A percentile compares a stretch with the other conserved stretches of the same genome.
These are phyloP conservation scores for Neckera pumila DNA, from an alignment of 225 moss, liverwort and hornwort species.

Conservation along the genomic window DNA sequence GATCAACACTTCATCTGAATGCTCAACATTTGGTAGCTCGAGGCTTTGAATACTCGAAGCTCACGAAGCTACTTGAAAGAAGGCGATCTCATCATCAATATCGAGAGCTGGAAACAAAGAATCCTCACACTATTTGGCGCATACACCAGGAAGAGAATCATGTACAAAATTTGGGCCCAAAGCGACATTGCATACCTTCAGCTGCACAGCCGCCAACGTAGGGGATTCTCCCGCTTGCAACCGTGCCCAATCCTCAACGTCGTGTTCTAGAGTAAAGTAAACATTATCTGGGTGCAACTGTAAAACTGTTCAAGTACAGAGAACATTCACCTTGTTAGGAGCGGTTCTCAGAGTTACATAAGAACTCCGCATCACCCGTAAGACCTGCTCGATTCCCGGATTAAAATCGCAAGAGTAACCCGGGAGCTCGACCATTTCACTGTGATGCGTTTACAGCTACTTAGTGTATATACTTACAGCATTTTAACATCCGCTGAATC, in stretches of 20 bases:
- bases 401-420: not conserved
- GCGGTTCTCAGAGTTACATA: not conserved
- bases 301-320: slow-evolving; percentile 29
- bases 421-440: not conserved
- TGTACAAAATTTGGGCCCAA: not conserved
- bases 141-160: not conserved
- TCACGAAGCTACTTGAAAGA: not conserved
- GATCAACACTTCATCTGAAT: not conserved
- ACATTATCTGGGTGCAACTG: slow-evolving; percentile 59
- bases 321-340: not conserved
- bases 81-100: not conserved
- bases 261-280: slow-evolving; percentile 69
- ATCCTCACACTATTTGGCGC: not conserved
- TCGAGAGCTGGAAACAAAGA: not conserved
- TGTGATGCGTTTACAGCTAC: not conserved
- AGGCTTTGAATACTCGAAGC: not conserved
- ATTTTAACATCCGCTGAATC: not conserved
- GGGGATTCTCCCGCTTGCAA: slow-evolving; percentile 42
- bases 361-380: not conserved
- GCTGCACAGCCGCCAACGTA: slow-evolving; percentile 20
- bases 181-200: slow-evolving; percentile 25
- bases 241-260: slow-evolving; percentile 63
- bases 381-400: not conserved
- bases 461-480: not conserved
- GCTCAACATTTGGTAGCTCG: not conserved